Conservation (phyloP, 2,329 filamentous ascomycete species). For the Colletotrichum sp. region DNA sequence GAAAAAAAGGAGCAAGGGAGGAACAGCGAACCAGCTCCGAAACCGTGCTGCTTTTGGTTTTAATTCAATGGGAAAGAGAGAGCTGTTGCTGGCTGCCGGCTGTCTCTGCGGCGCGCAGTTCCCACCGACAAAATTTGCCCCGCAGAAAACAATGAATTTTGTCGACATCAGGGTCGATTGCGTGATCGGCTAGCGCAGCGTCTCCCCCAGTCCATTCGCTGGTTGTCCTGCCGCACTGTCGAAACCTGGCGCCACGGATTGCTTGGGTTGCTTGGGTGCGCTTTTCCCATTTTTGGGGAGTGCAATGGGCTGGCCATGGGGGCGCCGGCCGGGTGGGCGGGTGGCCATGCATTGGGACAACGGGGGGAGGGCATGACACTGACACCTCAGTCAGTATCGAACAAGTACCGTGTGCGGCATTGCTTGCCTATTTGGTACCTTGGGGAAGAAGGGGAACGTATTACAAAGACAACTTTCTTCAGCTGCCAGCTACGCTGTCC, state of each 20-base stretch:
- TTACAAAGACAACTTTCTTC: background rate
- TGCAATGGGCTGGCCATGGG: background rate
- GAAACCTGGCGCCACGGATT: conserved; percentile 1
- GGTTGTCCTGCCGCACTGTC: conserved; percentile 9
- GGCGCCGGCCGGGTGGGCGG: background rate
- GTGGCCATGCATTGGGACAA: background rate
- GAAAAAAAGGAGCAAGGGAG: background rate
- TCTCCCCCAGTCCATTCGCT: conserved; percentile 20
- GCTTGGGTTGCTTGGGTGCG: background rate
- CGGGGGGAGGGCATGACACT: background rate
- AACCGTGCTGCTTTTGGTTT: conserved; percentile 9
- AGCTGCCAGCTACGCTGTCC: background rate
- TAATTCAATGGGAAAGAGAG: background rate
- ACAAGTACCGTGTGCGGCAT: background rate
- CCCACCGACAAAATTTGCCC: conserved; percentile 14
- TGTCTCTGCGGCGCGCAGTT: background rate
- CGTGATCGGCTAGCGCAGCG: conserved; percentile 37
- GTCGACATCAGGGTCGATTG: conserved; percentile 31
- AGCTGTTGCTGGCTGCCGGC: background rate
- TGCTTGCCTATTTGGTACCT: background rate
- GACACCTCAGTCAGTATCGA: background rate
- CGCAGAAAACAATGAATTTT: conserved; percentile 23
- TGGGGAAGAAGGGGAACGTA: background rate
- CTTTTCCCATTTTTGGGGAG: background rate
- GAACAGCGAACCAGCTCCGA: conserved; percentile 5